phyloP scores from a whole-genome alignment of 345 rosid genomes.

The Lumnitzera racemosa region DNA sequence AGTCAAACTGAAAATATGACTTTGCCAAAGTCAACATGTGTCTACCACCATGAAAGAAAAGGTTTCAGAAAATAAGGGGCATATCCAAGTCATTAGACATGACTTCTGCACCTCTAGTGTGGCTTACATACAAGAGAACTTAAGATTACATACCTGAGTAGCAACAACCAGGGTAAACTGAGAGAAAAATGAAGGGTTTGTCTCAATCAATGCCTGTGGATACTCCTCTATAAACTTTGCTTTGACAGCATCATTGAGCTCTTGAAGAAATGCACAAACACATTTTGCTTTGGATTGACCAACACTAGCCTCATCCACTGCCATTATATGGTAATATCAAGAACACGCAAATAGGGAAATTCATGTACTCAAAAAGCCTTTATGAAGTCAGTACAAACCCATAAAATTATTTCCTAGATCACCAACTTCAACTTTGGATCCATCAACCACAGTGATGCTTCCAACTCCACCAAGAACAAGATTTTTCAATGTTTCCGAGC shows the following conservation, averaged over 20 bases:
- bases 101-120: too few relatives aligned
- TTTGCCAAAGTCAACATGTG: too few relatives aligned
- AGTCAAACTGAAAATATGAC: too few relatives aligned
- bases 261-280: conserved; percentile 86
- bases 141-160: conserved; percentile 53
- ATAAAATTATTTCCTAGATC: conserved; percentile 97
- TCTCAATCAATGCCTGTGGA: conserved; percentile 59
- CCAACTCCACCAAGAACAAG: conserved; percentile 98
- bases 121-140: background rate
- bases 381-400: conserved; percentile 35
- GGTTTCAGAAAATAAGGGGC: too few relatives aligned
- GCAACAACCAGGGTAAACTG: conserved; percentile 89
- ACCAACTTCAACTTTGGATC: conserved; percentile 76
- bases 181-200: conserved; percentile 74
- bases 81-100: too few relatives aligned
- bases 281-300: conserved; percentile 87
- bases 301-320: conserved; percentile 72
- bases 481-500: conserved; percentile 92
- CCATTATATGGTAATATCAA: conserved; percentile 9
- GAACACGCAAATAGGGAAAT: conserved; percentile 5
- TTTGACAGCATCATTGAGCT: conserved; percentile 92
- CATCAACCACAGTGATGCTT: conserved; percentile 85
- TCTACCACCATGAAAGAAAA: too few relatives aligned
- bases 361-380: background rate
- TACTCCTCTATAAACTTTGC: conserved; percentile 95